Evolutionary conservation across 2,329 filamentous ascomycete species (phyloP).

Genomic region (Lasiodiplodia sp.): DNA sequence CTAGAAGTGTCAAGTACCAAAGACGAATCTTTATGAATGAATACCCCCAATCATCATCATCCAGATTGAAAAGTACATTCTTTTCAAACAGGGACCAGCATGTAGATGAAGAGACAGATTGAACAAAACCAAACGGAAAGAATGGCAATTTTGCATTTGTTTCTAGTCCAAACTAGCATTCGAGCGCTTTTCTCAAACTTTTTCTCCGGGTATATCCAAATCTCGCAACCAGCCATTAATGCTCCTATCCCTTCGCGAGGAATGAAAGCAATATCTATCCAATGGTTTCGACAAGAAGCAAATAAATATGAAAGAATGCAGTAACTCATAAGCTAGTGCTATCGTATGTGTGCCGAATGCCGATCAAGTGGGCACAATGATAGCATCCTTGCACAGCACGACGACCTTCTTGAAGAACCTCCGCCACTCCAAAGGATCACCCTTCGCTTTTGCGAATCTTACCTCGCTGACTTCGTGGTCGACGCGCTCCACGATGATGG

Average conservation of each 20-base stretch:
- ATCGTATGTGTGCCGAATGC: background rate
- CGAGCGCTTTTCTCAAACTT: background rate
- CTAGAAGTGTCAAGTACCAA: no score
- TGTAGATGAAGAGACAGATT: background rate
- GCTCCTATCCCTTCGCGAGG: background rate
- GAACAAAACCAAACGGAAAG: background rate
- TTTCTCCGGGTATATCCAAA: background rate
- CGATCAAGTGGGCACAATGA: slow-evolving; percentile 54
- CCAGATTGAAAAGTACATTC: background rate
- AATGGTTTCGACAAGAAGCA: background rate
- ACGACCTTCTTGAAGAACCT: slow-evolving; percentile 97
- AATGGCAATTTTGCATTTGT: background rate
- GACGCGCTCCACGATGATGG: slow-evolving; percentile 75
- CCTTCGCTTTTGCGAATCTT: slow-evolving; percentile 91
- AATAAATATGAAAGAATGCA: background rate
- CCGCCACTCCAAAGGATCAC: slow-evolving; percentile 95
- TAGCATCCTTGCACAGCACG: slow-evolving; percentile 82
- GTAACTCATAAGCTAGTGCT: background rate
- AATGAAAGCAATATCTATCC: slow-evolving; percentile 1
- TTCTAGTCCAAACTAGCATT: background rate
- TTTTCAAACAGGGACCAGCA: background rate
- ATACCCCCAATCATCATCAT: background rate
- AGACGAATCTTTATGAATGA: background rate
- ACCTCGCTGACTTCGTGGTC: slow-evolving; percentile 77
- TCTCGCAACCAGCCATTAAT: background rate